phyloP scores from a whole-genome alignment of 2,329 filamentous ascomycete species.

The Fusarium irregulare region DNA sequence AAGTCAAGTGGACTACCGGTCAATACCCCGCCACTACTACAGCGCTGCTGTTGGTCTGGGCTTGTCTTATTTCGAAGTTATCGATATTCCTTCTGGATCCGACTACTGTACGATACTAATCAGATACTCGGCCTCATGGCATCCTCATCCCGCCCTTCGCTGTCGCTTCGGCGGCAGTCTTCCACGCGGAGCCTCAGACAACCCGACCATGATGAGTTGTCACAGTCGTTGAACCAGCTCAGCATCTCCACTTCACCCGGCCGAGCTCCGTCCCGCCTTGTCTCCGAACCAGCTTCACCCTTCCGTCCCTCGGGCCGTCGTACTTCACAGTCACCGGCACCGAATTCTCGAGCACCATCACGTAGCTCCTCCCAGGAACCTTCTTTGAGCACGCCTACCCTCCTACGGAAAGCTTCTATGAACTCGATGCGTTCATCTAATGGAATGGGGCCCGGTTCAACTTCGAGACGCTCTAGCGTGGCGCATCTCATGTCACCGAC shows the following conservation, averaged over 20 bases:
- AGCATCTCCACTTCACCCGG: slow-evolving; percentile 54
- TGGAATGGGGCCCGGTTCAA: slow-evolving; percentile 52
- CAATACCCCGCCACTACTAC: slow-evolving; percentile 16
- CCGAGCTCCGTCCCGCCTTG: slow-evolving; percentile 48
- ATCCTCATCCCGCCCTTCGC: slow-evolving; percentile 44
- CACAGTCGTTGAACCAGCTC: slow-evolving; percentile 59
- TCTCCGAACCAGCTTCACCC: slow-evolving; percentile 53
- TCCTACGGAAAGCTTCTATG: slow-evolving; percentile 67
- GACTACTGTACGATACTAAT: not conserved
- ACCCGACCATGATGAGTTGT: slow-evolving; percentile 50
- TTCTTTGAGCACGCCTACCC: slow-evolving; percentile 60
- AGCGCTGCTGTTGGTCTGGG: not conserved
- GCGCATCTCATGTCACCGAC: slow-evolving; percentile 59
- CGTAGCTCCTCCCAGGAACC: slow-evolving; percentile 59
- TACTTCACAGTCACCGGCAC: slow-evolving; percentile 40
- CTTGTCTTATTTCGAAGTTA: not conserved
- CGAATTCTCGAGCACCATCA: slow-evolving; percentile 49
- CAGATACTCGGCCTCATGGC: slow-evolving; percentile 43
- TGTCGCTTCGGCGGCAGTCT: slow-evolving; percentile 51
- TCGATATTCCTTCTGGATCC: slow-evolving; percentile 31
- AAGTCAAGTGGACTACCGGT: slow-evolving; percentile 7
- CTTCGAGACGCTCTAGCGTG: slow-evolving; percentile 62
- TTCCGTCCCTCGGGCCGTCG: slow-evolving; percentile 55
- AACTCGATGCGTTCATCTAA: slow-evolving; percentile 66
- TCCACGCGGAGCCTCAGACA: slow-evolving; percentile 47